Base-by-base conservation (phyloP, 495 filamentous ascomycete genomes). In the Usnea hakonensis region DNA sequence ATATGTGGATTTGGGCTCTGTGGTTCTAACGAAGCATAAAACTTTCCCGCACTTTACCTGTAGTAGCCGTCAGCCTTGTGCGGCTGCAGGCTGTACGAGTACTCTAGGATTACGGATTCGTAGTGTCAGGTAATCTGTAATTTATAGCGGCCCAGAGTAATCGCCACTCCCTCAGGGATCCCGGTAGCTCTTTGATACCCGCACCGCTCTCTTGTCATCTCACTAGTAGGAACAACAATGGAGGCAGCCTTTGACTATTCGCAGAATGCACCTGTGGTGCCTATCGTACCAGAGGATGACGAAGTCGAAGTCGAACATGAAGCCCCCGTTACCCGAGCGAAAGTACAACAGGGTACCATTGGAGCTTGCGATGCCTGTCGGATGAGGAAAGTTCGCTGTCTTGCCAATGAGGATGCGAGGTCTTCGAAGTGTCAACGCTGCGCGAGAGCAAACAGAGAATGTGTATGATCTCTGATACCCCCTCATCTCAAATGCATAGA, bases 381-480 rank as follows among this genome's bases (percentile, higher is more conserved):
- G 44, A 11, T 62, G 9, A 58, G 61, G 50, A 66, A 66, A 41
- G 64, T 66, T 13, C 64, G 64, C 2, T 66, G 64, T 36, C 57
- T 66, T 21, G 61, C 64, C 11, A 66, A 58, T 43, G 64, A 66
- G 35, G 40, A 57, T 28, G 46, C 60, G 19, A 37, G 30, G 10
- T 63, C 64, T 16, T 55, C 55, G 9, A 66, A 63, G 3, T 97
- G 93, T 72, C 89, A 87, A 70, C 83, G 93, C 50, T 97, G 93
- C 70, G 83, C 85, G 21, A 96, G 95, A 72, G 89, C 92, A 1
- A 81, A 82, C 37, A 79, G 92, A n/a, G 76, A 79, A 63, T 97
- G 93, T 65, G 72, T 50, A 50, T 26, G 46, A 50, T 6, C 23
- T 26, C 46, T 30, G 30, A 23, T 14, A 50, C 13, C 9, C 35